Evolutionary conservation across 1,284 basidiomycete genomes (phyloP).

Genomic region (Melampsora larici-populina): DNA sequence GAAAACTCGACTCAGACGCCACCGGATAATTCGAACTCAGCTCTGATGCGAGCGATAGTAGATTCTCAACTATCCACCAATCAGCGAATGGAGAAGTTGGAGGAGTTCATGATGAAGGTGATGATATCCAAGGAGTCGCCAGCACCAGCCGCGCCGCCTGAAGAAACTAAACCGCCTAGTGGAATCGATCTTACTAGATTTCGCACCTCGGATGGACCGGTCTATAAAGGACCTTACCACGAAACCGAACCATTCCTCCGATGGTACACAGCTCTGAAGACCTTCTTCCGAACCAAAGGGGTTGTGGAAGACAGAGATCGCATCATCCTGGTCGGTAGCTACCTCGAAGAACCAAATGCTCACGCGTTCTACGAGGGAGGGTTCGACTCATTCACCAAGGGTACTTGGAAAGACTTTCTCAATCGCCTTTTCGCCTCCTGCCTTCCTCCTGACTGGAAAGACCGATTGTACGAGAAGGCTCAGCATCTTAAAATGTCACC

Average conservation of each 20-base stretch:
- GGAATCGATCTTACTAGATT: not conserved
- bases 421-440: not conserved
- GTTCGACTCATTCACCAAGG: not conserved
- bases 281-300: conserved; percentile 15
- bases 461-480: not conserved
- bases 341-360: conserved; percentile 13
- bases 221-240: too few species aligned
- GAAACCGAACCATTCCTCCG: not conserved
- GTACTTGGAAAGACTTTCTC: too few species aligned
- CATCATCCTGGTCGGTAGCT: not conserved
- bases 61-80: too few species aligned
- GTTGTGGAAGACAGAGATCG: not conserved
- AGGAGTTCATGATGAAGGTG: too few species aligned
- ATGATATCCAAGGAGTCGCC: too few species aligned
- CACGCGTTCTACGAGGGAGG: conserved; percentile 3
- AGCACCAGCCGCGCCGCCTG: too few species aligned
- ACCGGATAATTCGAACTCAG: too few species aligned
- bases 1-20: too few species aligned
- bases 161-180: not conserved
- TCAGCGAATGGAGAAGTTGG: too few species aligned
- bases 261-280: not conserved
- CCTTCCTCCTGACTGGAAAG: not conserved
- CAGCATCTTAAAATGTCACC: not conserved
- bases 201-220: not conserved
- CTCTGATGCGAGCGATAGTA: too few species aligned